These are phyloP conservation scores for Amanita fuliginea DNA, from an alignment of 768 basidiomycete species.

Conservation along the genomic window DNA sequence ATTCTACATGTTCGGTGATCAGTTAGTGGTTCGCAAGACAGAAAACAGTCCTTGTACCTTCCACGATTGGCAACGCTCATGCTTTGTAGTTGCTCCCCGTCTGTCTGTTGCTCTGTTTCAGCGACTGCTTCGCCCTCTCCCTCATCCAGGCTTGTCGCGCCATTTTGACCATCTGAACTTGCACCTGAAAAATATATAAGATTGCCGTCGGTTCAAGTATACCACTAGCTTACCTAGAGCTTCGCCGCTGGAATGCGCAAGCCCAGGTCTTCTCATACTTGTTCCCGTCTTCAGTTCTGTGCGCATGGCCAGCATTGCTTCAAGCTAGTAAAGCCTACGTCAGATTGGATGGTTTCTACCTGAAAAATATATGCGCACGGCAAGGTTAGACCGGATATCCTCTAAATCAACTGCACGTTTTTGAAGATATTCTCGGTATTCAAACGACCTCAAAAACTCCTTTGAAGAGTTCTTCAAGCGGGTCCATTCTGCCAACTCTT, in stretches of 20 bases:
- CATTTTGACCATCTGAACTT: not conserved
- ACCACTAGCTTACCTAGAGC: not conserved
- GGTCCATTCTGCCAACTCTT: not conserved
- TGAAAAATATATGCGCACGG: not conserved
- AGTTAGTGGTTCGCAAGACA: too few relatives aligned
- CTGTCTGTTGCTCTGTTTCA: not conserved
- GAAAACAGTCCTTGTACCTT: not conserved
- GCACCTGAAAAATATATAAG: not conserved
- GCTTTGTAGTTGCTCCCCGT: not conserved
- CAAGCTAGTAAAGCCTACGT: not conserved
- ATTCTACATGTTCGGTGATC: not conserved
- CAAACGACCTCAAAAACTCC: not conserved
- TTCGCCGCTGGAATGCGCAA: not conserved
- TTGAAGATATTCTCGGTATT: not conserved
- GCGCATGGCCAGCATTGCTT: not conserved
- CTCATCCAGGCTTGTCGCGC: too few relatives aligned
- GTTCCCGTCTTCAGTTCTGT: not conserved
- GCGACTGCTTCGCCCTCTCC: not conserved
- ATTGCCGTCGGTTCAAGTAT: not conserved
- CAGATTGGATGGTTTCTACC: not conserved
- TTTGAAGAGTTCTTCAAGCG: not conserved
- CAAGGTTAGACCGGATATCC: not conserved
- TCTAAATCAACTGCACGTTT: not conserved
- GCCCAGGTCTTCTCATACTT: not conserved
- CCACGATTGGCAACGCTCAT: not conserved